Evolutionary conservation across 805 yeast species (phyloP), one percentile per base, ranked within the genome.

Genomic region (Pichia gijzeniarum): DNA sequence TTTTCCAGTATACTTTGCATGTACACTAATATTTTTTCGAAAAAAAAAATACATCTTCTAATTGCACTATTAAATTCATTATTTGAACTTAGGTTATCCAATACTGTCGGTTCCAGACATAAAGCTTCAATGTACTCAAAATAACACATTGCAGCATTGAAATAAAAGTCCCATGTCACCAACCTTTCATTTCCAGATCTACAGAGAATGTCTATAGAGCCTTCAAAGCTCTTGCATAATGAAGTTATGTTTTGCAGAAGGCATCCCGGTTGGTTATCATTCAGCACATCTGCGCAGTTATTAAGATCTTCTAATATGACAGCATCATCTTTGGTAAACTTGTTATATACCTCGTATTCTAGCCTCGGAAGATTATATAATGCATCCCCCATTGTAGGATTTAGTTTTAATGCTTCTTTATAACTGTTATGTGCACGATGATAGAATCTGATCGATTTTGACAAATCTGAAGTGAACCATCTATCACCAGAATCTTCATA

Each of bases 401-500:
- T 53, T 5, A 60, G 36, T 3, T 49, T 42, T 12, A 72, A 57
- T 1, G 79, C 71, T 30, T 53, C 53, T 3, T 49, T 44, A 53
- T 82, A 82, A 35, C 59, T 52, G 10, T 56, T 58, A 49, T 68
- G 74, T 0, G 88, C 82, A 41, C 72, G 64, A 52, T 80, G 81
- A 57, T 81, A 83, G 52, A 82, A 82, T 34, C 90, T 59, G 12
- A 83, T 59, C 0, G 81, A 75, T 52, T 84, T 83, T 10, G 83
- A 64, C 5, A 81, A 58, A 53, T 83, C 90, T 0, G 86, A 77
- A 1, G 77, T 68, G 5, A 77, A 58, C 88, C 89, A 84, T 39
- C 90, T 60, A 55, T 83, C 90, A 0, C 87, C 91, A n/a, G 77
- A 72, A 48, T 83, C 90, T 56, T 83, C 91, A 45, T 77, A 79